phyloP scores from a whole-genome alignment of 2,329 filamentous ascomycete species.

The Diaporthe humulicola region DNA sequence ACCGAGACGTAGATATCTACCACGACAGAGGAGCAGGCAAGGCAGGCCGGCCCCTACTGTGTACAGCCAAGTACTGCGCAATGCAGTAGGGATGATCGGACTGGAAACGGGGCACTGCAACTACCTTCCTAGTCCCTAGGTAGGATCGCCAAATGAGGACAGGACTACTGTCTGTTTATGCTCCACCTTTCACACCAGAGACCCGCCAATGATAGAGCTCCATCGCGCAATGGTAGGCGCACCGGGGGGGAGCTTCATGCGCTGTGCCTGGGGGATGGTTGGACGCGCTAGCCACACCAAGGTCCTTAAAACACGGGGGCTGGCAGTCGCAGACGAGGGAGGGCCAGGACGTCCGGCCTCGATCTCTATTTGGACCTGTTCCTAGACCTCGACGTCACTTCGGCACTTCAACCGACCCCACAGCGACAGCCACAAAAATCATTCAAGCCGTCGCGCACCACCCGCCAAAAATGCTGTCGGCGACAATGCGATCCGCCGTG shows the following conservation, averaged over 20 bases:
- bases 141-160: neutral
- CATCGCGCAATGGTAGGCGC: neutral
- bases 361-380: slow-evolving; percentile 12
- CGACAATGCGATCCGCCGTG: slow-evolving; percentile 30
- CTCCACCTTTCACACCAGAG: neutral
- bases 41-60: no score
- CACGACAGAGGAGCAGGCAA: neutral
- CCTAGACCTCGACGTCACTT: slow-evolving; percentile 25
- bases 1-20: neutral
- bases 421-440: slow-evolving; percentile 12
- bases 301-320: slow-evolving; percentile 30
- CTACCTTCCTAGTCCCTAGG: no score
- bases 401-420: slow-evolving; percentile 16
- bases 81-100: neutral
- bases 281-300: slow-evolving; percentile 27
- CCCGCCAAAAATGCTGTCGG: slow-evolving; percentile 31
- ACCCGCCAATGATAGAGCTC: slow-evolving; percentile 12
- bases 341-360: slow-evolving; percentile 14
- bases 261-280: neutral
- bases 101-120: neutral
- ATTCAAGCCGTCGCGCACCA: neutral
- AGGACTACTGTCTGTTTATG: neutral
- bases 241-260: slow-evolving; percentile 12
- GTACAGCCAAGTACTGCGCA: neutral
- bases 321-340: slow-evolving; percentile 19